Conservation (phyloP, 2,329 filamentous ascomycete genomes). For the Verticillium alfalfae region DNA sequence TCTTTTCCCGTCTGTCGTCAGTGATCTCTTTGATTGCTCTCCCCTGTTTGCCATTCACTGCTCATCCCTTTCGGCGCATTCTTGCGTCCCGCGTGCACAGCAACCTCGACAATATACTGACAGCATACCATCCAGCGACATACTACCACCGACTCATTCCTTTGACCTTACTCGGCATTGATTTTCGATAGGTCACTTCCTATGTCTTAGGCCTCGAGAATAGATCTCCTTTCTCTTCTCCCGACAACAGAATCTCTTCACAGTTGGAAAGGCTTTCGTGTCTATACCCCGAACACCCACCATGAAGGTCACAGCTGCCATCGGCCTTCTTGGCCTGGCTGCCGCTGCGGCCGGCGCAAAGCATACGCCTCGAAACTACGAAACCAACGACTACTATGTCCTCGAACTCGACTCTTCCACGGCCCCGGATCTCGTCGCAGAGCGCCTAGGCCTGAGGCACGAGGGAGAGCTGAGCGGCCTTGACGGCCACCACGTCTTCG, state of each 20-base stretch:
- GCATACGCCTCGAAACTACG: constrained; percentile 63
- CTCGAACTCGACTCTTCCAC: constrained; percentile 68
- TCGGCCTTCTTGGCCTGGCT: constrained; percentile 49
- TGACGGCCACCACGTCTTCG: constrained; percentile 79
- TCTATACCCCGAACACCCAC: constrained; percentile 3
- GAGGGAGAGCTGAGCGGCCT: constrained; percentile 78
- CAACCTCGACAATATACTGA: neutral
- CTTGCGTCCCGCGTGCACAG: neutral
- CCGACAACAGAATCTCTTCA: neutral
- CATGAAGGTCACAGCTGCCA: constrained; percentile 48
- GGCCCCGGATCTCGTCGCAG: constrained; percentile 64
- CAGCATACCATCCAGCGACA: neutral
- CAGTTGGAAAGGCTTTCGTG: neutral
- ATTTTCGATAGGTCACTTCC: neutral
- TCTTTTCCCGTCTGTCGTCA: neutral
- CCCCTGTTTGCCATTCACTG: neutral
- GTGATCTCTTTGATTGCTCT: neutral
- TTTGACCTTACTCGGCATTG: neutral
- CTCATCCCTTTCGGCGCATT: neutral
- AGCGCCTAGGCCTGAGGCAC: constrained; percentile 67
- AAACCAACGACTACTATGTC: constrained; percentile 86
- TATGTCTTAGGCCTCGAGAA: neutral
- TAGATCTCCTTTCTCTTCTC: neutral
- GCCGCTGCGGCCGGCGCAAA: constrained; percentile 38
- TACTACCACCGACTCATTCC: neutral